Conservation (phyloP, 768 basidiomycete species). For the Gautieria morchelliformis region DNA sequence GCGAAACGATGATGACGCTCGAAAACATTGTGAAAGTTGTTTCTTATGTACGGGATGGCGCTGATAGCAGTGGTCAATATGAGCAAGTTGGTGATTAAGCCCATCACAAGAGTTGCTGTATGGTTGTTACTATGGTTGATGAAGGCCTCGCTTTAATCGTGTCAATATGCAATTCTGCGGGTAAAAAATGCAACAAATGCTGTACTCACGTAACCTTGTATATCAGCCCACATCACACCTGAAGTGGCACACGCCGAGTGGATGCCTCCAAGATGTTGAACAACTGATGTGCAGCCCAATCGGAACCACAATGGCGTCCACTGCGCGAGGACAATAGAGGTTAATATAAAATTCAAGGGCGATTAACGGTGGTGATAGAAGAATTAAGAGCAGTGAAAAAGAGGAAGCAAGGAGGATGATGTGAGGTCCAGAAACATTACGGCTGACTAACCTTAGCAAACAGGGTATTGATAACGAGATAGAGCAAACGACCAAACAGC, state of each 20-base stretch:
- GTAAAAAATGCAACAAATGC: neutral
- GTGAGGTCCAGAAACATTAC: too few species aligned
- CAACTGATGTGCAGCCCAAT: constrained; percentile 63
- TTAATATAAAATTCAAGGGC: neutral
- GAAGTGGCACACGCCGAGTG: constrained; percentile 72
- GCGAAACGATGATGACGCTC: constrained; percentile 74
- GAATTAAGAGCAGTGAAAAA: neutral
- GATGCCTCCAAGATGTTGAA: constrained; percentile 72
- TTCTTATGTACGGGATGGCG: constrained; percentile 73
- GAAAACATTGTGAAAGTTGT: constrained; percentile 77
- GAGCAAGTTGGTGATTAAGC: constrained; percentile 46
- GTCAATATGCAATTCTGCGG: neutral
- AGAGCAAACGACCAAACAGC: constrained; percentile 66
- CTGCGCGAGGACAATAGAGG: constrained; percentile 21
- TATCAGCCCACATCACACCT: constrained; percentile 62
- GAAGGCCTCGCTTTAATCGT: constrained; percentile 36
- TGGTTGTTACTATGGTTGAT: constrained; percentile 38
- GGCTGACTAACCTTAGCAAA: constrained; percentile 56
- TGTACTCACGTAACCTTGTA: constrained; percentile 33
- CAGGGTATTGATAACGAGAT: constrained; percentile 56
- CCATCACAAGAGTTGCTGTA: constrained; percentile 49
- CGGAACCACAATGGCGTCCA: constrained; percentile 70
- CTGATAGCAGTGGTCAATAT: constrained; percentile 52
- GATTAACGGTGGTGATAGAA: neutral
- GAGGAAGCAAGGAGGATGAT: too few species aligned